Conservation (phyloP, 2,329 filamentous ascomycete species). For the Alternaria ventricosa region DNA sequence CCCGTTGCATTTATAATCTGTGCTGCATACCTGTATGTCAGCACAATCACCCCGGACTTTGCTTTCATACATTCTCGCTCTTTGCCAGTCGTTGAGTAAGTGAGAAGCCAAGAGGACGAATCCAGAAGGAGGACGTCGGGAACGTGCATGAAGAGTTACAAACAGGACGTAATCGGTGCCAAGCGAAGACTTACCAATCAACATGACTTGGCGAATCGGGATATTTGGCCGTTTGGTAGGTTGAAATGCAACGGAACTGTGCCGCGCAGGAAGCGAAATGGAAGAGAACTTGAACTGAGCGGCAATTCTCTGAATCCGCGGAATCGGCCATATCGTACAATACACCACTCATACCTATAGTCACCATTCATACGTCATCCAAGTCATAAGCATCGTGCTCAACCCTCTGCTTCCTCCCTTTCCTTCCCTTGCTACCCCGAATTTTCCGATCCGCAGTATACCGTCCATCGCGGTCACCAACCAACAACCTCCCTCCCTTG, state of each 20-base stretch:
- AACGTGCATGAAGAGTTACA: neutral
- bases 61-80: neutral
- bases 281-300: neutral
- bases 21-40: neutral
- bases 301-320: neutral
- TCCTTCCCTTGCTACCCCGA: conserved; percentile 46
- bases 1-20: neutral
- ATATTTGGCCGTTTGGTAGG: neutral
- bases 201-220: neutral
- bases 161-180: neutral
- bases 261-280: neutral
- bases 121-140: neutral
- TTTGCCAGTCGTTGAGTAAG: neutral
- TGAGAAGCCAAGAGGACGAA: neutral
- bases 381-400: conserved; percentile 16
- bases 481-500: conserved; percentile 29
- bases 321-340: conserved; percentile 3
- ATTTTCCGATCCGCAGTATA: conserved; percentile 45
- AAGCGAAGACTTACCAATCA: neutral
- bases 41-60: neutral
- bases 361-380: conserved; percentile 22
- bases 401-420: conserved; percentile 45
- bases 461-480: conserved; percentile 40
- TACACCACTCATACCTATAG: neutral
- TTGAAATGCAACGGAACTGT: neutral